Base-by-base conservation (phyloP, 495 filamentous ascomycete genomes). In the Neurospora terricola region DNA sequence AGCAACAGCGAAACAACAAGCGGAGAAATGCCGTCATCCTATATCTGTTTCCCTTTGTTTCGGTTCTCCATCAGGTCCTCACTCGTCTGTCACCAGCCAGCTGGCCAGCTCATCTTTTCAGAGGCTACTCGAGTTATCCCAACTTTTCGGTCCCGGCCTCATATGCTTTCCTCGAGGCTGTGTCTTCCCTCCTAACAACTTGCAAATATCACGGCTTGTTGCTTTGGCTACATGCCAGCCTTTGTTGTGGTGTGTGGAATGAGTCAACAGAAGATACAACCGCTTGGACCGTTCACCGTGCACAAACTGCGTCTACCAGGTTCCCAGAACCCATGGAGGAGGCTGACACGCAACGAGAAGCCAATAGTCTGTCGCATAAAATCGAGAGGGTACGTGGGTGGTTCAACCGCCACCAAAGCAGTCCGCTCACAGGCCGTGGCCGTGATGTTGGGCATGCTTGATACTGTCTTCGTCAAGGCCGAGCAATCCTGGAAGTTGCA, bases 1-100 rank as follows among this genome's bases (percentile, higher is more conserved):
- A 84, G 76, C 82, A 84, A 83, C 82, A 83, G 78, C 80, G 74
- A 81, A 82, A 83, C 79, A 75, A 78, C 77, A 78, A 76, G 75
- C 78, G 76, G 72, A 77, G 79, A 81, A 79, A 77, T 75, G 75
- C 77, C 75, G 73, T 71, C 71, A 73, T 76, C 72, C 76, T 70
- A 75, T 73, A 72, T 71, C 59, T 74, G 78, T 80, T 76, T 77
- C 71, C 70, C 40, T 75, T 69, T 69, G 70, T 74, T 76, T 66
- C 74, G 66, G 70, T 75, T 69, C 68, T 71, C 48, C 59, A 72
- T 75, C 74, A 54, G 69, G 71, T 73, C 70, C 40, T 70, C 71
- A 62, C 73, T 69, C 69, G 72, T 75, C 72, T 45, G 72, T 77
- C 72, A 76, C 75, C 42, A 62, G 68, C 62, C 27, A 59, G 48